phyloP scores from a whole-genome alignment of 2,329 filamentous ascomycete species.

The Diaporthe vaccinii region DNA sequence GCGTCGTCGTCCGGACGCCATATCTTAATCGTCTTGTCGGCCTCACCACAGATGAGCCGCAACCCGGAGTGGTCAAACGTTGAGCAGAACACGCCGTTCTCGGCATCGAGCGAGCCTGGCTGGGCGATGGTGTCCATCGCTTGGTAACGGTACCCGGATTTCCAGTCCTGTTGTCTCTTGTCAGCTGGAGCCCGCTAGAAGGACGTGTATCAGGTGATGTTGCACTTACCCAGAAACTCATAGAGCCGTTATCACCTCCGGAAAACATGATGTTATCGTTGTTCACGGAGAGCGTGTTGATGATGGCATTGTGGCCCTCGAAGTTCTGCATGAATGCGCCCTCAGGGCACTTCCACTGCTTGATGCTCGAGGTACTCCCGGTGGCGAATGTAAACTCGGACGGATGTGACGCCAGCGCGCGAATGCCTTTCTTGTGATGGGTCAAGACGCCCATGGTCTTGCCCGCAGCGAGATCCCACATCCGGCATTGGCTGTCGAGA shows the following conservation, averaged over 20 bases:
- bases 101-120: constrained; percentile 92
- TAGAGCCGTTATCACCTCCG: constrained; percentile 94
- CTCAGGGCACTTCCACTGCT: constrained; percentile 99
- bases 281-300: constrained; percentile 94
- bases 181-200: background rate
- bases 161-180: constrained; percentile 77
- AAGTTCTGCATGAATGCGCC: constrained; percentile 99
- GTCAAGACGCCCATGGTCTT: constrained; percentile 97
- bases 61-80: constrained; percentile 92
- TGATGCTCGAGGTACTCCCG: constrained; percentile 92
- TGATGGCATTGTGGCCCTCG: constrained; percentile 94
- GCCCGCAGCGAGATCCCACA: constrained; percentile 96
- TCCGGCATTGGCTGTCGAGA: constrained; percentile 88
- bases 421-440: constrained; percentile 98
- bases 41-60: constrained; percentile 92
- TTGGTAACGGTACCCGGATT: constrained; percentile 93
- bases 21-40: constrained; percentile 98
- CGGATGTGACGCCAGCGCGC: constrained; percentile 86
- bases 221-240: constrained; percentile 81
- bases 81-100: constrained; percentile 94
- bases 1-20: constrained; percentile 96
- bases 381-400: constrained; percentile 96
- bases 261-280: constrained; percentile 96
- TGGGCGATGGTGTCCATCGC: constrained; percentile 91
- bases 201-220: background rate